Evolutionary conservation across 2,329 filamentous ascomycete species (phyloP).

Genomic region (Fusarium xylarioides): DNA sequence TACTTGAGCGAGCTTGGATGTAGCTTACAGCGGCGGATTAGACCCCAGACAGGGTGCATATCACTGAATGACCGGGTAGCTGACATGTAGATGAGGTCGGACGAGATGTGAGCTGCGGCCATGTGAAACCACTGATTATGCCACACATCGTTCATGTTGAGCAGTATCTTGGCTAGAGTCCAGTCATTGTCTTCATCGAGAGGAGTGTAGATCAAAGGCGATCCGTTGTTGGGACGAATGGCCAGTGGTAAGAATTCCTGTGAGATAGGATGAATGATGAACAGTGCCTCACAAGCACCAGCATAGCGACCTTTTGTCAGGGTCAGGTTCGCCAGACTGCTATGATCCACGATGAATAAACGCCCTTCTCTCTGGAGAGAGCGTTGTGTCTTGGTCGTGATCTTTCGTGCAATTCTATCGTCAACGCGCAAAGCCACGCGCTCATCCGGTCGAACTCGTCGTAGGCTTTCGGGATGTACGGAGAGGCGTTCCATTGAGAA

Average conservation of each 20-base stretch:
- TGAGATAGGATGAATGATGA: not conserved
- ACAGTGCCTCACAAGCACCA: not conserved
- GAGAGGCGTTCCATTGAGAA: not conserved
- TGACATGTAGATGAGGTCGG: not conserved
- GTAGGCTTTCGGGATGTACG: not conserved
- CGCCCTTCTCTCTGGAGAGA: not conserved
- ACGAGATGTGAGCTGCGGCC: not conserved
- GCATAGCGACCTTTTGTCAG: not conserved
- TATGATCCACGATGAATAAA: not conserved
- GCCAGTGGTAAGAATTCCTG: not conserved
- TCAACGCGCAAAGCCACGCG: rapidly evolving
- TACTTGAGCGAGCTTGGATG: rapidly evolving
- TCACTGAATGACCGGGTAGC: not conserved
- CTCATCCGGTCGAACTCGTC: not conserved
- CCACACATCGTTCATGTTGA: not conserved
- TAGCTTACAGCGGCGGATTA: not conserved
- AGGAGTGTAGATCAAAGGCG: not conserved
- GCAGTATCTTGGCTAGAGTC: not conserved
- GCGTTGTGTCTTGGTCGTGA: not conserved
- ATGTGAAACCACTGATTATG: not conserved
- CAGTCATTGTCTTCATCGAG: not conserved
- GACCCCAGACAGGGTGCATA: not conserved
- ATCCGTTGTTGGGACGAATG: not conserved
- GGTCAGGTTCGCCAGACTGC: not conserved
- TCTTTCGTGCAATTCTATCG: not conserved